Evolutionary conservation across 2,329 filamentous ascomycete genomes (phyloP).

Genomic region (Fusarium piperis): DNA sequence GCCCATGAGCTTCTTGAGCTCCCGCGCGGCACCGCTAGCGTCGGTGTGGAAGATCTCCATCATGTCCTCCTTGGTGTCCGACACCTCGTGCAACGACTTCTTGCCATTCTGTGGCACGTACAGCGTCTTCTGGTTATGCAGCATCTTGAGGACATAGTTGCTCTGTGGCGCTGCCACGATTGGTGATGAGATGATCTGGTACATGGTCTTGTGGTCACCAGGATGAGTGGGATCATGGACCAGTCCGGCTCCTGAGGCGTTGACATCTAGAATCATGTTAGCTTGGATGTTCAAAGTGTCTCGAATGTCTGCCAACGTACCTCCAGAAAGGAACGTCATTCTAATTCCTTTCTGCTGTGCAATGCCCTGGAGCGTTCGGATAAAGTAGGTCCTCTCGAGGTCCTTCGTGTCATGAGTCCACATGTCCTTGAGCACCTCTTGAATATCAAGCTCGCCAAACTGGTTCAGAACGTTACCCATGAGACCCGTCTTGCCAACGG

Average conservation of each 20-base stretch:
- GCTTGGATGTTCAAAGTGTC: constrained; percentile 9
- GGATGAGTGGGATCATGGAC: constrained; percentile 94
- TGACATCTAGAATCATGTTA: constrained; percentile 70
- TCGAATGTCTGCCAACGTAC: constrained; percentile 54
- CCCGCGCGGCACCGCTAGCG: constrained; percentile 82
- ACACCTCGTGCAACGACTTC: constrained; percentile 75
- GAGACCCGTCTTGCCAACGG: constrained; percentile 91
- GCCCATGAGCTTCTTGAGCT: constrained; percentile 92
- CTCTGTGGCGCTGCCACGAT: constrained; percentile 90
- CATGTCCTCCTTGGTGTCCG: constrained; percentile 99
- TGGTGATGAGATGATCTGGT: constrained; percentile 92
- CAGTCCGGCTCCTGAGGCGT: constrained; percentile 89
- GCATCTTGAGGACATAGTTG: constrained; percentile 87
- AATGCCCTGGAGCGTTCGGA: constrained; percentile 94
- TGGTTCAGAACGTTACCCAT: constrained; percentile 97
- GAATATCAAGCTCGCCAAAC: constrained; percentile 93
- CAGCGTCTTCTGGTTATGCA: constrained; percentile 93
- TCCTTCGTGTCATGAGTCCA: constrained; percentile 99
- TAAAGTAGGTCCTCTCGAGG: constrained; percentile 94
- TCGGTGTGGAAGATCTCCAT: constrained; percentile 99
- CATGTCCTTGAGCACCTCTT: constrained; percentile 93
- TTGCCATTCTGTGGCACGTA: constrained; percentile 92
- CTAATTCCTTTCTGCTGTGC: constrained; percentile 93
- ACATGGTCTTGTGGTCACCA: constrained; percentile 98
- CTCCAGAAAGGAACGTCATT: constrained; percentile 96